Percentiles rank a stretch among this genome's conserved stretches.
phyloP scores from a whole-genome alignment of 805 yeast species.

The Schwanniomyces sp. region DNA sequence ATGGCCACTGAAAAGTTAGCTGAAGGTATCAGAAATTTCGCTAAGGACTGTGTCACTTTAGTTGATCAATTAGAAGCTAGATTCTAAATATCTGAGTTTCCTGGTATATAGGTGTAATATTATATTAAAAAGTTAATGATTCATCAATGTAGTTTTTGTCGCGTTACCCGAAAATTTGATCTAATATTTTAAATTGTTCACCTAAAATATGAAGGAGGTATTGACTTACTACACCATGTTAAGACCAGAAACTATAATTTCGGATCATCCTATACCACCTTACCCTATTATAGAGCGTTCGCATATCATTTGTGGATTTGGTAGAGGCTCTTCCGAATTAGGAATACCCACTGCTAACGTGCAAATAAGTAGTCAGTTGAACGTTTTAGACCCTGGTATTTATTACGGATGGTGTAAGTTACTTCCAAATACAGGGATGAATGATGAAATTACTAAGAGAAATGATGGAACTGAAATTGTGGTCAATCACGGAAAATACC shows the following conservation, averaged over 20 bases:
- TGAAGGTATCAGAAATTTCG: constrained; percentile 97
- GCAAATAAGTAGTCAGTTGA: constrained; percentile 52
- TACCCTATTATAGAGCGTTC: constrained; percentile 45
- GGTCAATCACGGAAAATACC: constrained; percentile 60
- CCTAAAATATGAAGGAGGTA: not conserved
- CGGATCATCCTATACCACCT: constrained; percentile 50
- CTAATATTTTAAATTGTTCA: not conserved
- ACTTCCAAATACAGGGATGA: constrained; percentile 13
- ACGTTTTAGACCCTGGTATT: constrained; percentile 67
- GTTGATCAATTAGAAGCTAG: constrained; percentile 62
- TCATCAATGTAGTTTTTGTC: not conserved
- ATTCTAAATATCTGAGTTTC: constrained; percentile 31
- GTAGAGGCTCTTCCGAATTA: constrained; percentile 89
- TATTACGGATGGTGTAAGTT: constrained; percentile 77
- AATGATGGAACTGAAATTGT: constrained; percentile 30
- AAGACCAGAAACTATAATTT: constrained; percentile 45
- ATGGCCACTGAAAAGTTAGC: constrained; percentile 98
- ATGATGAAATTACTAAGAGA: constrained; percentile 12
- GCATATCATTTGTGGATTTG: constrained; percentile 77
- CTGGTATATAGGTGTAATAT: not conserved
- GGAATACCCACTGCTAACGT: constrained; percentile 97
- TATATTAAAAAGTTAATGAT: not conserved
- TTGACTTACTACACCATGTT: constrained; percentile 18
- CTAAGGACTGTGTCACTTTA: constrained; percentile 87
- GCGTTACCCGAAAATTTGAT: not conserved